phyloP scores from a whole-genome alignment of 768 basidiomycete genomes.

The Pulveroboletus sp. region DNA sequence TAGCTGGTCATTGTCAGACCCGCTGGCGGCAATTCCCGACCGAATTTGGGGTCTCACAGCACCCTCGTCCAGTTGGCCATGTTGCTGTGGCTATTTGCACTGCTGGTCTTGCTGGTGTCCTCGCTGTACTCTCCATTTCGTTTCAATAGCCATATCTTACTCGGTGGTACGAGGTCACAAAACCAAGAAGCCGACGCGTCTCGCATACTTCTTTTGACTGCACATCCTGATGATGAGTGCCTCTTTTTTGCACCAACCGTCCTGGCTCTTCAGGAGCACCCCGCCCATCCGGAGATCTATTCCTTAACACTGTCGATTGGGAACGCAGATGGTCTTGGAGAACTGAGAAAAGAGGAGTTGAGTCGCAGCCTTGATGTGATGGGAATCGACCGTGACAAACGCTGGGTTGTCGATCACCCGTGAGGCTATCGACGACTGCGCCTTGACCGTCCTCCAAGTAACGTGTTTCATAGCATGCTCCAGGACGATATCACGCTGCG shows the following conservation, averaged over 20 bases:
- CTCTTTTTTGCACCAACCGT: conserved; percentile 92
- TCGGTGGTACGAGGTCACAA: not conserved
- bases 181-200: conserved; percentile 1
- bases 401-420: conserved; percentile 68
- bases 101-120: conserved; percentile 17
- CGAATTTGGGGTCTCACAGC: not conserved
- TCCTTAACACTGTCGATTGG: conserved; percentile 77
- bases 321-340: conserved; percentile 74
- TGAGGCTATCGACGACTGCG: conserved; percentile 35
- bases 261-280: conserved; percentile 40
- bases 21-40: conserved; percentile 20
- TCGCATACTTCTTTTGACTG: conserved; percentile 67
- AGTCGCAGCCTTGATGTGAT: conserved; percentile 59
- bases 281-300: conserved; percentile 35
- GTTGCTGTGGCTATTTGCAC: conserved; percentile 14
- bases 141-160: conserved; percentile 20
- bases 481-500: conserved; percentile 65
- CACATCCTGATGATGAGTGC: conserved; percentile 93
- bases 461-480: conserved; percentile 45
- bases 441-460: conserved; percentile 7
- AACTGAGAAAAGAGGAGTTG: conserved; percentile 54
- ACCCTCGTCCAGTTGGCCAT: not conserved
- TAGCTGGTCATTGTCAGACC: conserved; percentile 20
- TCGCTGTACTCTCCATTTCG: conserved; percentile 24
- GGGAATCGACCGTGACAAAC: conserved; percentile 50